These are phyloP conservation scores for Myriosclerotinia duriaeana DNA, from an alignment of 2,329 filamentous ascomycete genomes.

Conservation along the genomic window DNA sequence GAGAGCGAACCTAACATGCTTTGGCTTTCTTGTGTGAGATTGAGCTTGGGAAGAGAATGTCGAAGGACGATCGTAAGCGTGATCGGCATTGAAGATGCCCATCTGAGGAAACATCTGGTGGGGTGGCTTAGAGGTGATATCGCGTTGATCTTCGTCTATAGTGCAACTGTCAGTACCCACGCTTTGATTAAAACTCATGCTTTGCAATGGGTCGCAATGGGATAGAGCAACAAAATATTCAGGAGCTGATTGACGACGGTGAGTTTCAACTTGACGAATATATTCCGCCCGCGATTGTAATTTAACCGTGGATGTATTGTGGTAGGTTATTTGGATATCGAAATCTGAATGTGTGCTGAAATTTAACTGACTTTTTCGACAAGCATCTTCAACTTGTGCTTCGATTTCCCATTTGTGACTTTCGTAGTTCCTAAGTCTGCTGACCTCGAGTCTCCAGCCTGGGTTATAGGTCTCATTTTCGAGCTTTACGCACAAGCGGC, in stretches of 20 bases:
- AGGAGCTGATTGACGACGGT: neutral
- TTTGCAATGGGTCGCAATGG: neutral
- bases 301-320: neutral
- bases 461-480: neutral
- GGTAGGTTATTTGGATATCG: neutral
- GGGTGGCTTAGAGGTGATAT: neutral
- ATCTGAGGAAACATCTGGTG: neutral
- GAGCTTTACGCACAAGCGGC: slow-evolving; percentile 1
- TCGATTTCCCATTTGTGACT: neutral
- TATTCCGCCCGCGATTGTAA: neutral
- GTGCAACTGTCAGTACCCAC: neutral
- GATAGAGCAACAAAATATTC: neutral
- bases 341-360: neutral
- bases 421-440: neutral
- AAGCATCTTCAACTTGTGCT: neutral
- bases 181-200: neutral
- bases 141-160: neutral
- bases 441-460: neutral
- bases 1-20: neutral
- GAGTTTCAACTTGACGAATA: neutral
- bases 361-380: neutral
- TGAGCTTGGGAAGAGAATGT: neutral
- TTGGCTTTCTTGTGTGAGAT: neutral
- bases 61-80: neutral
- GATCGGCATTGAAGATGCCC: neutral